These are phyloP conservation scores for Boletus barrowsii DNA, from an alignment of 768 basidiomycete species.

Conservation along the genomic window DNA sequence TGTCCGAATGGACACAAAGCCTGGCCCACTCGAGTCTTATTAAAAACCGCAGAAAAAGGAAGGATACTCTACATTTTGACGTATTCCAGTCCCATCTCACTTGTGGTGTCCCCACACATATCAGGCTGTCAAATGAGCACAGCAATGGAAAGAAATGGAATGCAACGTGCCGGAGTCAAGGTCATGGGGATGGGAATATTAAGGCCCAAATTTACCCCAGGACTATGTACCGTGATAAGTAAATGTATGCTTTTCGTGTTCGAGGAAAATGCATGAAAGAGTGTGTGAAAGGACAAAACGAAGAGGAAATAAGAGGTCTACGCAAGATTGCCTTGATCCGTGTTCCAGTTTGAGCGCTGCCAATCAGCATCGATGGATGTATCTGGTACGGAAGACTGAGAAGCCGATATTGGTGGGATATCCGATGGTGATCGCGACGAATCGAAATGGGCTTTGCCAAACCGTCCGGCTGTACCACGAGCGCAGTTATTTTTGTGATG, in stretches of 20 bases:
- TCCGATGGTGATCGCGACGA: slow-evolving; percentile 18
- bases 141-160: not conserved
- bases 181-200: not conserved
- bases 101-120: not conserved
- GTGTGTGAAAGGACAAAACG: slow-evolving; percentile 11
- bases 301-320: not conserved
- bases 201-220: not conserved
- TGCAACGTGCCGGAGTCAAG: not conserved
- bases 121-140: not conserved
- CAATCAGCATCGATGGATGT: slow-evolving; percentile 14
- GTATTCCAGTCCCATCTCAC: not conserved
- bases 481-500: slow-evolving; percentile 25
- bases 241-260: not conserved
- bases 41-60: not conserved
- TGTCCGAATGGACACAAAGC: not conserved
- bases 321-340: slow-evolving; percentile 7
- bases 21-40: not conserved
- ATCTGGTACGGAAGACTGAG: slow-evolving; percentile 13
- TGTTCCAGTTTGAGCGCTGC: slow-evolving; percentile 13
- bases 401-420: slow-evolving; percentile 2
- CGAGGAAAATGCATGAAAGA: not conserved
- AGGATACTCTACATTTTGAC: not conserved
- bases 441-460: slow-evolving; percentile 16
- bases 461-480: slow-evolving; percentile 22
- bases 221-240: not conserved